A percentile compares a stretch with the other conserved stretches of the same genome.
Evolutionary conservation across 768 basidiomycete species (phyloP).

Genomic region (Russula griseocarnosa): DNA sequence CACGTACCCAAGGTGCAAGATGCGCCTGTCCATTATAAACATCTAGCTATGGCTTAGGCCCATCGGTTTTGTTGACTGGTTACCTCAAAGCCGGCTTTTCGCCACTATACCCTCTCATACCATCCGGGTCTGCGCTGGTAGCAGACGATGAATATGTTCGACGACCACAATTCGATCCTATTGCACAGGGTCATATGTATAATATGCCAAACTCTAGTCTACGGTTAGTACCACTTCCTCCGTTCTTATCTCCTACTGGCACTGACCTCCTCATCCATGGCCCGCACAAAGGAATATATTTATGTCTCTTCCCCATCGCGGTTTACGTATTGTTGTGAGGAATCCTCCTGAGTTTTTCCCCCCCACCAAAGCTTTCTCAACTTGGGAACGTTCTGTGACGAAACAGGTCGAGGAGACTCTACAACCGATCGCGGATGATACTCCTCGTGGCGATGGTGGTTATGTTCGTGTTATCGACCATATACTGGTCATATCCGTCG

Average conservation of each 20-base stretch:
- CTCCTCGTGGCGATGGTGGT: constrained; percentile 1
- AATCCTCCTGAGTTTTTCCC: background rate
- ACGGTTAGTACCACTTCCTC: background rate
- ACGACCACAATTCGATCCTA: background rate
- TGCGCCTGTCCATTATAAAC: background rate
- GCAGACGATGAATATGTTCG: background rate
- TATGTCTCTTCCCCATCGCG: constrained; percentile 10
- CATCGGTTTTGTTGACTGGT: background rate
- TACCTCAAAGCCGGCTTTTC: background rate
- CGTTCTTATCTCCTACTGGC: background rate
- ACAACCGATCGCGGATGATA: background rate
- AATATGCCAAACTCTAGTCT: constrained; percentile 5
- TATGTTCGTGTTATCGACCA: constrained; percentile 11
- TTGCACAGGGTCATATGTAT: constrained; percentile 10
- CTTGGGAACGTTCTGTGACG: background rate
- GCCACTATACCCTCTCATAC: background rate
- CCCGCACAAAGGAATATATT: constrained; percentile 10
- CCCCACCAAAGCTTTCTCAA: background rate
- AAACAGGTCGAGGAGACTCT: constrained; percentile 1
- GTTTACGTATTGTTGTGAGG: constrained; percentile 11
- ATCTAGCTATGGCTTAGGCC: background rate
- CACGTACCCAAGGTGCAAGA: background rate
- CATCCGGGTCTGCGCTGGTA: constrained; percentile 2
- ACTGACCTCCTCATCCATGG: background rate
- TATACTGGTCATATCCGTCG: constrained; percentile 6